These are phyloP conservation scores for Termitomyces sp. DNA, from an alignment of 768 basidiomycete genomes.

Conservation along the genomic window DNA sequence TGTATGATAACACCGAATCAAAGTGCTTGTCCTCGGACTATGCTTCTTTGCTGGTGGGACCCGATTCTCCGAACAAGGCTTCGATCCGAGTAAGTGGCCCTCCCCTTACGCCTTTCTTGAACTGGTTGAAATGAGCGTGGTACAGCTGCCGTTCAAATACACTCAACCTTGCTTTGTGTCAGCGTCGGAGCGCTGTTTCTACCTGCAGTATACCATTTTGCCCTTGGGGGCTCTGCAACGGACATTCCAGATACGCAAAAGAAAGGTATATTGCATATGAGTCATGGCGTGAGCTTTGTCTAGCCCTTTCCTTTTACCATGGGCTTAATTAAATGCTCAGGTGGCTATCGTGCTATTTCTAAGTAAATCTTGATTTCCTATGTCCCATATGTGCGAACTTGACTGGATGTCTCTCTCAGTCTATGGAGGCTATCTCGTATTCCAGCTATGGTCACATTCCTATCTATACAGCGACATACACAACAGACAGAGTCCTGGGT, in stretches of 20 bases:
- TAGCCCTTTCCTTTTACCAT: neutral
- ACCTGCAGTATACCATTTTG: conserved; percentile 71
- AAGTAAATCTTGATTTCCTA: conserved; percentile 36
- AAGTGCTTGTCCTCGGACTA: conserved; percentile 81
- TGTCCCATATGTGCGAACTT: neutral
- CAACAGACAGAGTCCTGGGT: conserved; percentile 35
- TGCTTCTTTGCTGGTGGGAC: conserved; percentile 82
- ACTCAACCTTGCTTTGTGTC: conserved; percentile 67
- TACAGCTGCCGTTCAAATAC: conserved; percentile 64
- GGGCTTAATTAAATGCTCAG: conserved; percentile 24
- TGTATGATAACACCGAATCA: neutral
- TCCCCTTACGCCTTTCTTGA: neutral
- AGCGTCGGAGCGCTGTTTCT: conserved; percentile 77
- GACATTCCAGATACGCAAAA: conserved; percentile 27
- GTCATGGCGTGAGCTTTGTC: conserved; percentile 55
- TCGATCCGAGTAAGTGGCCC: conserved; percentile 51
- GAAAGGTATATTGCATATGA: conserved; percentile 57
- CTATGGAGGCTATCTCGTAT: conserved; percentile 65
- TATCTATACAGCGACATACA: conserved; percentile 53
- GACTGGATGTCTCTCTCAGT: conserved; percentile 33
- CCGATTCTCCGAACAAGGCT: conserved; percentile 73
- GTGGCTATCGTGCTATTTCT: conserved; percentile 74
- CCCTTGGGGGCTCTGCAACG: conserved; percentile 32
- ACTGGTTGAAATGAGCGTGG: neutral
- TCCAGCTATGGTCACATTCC: conserved; percentile 77